Conservation (phyloP, 2,329 filamentous ascomycete species). For the Sporothrix euskadiensis region DNA sequence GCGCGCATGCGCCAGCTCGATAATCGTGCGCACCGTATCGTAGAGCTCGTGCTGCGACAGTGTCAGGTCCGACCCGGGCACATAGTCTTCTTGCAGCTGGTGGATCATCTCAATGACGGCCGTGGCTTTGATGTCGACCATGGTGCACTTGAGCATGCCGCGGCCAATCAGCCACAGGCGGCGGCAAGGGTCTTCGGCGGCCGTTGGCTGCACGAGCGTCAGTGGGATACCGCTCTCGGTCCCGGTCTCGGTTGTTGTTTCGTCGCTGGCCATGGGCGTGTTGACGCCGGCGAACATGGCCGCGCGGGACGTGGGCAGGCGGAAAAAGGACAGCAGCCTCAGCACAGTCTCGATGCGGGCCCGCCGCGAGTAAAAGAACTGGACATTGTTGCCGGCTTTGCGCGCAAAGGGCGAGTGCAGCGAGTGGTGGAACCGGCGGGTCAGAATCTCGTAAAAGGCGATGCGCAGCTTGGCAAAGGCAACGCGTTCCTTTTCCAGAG, state of each 20-base stretch:
- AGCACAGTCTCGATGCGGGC: slow-evolving; percentile 32
- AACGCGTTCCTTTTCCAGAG: slow-evolving; percentile 9
- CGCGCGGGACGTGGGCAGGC: neutral
- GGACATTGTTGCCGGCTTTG: slow-evolving; percentile 29
- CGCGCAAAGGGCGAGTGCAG: slow-evolving; percentile 34
- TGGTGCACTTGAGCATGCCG: slow-evolving; percentile 33
- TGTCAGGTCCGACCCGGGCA: slow-evolving; percentile 29
- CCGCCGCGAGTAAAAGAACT: slow-evolving; percentile 34
- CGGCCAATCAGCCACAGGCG: slow-evolving; percentile 31
- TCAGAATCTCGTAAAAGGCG: slow-evolving; percentile 32
- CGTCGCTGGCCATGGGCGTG: slow-evolving; percentile 21
- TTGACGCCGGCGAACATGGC: slow-evolving; percentile 1
- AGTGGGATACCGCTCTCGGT: neutral
- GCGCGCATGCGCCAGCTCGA: slow-evolving; percentile 26
- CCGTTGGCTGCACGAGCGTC: neutral
- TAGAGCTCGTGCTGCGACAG: slow-evolving; percentile 32
- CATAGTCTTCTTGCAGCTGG: slow-evolving; percentile 33
- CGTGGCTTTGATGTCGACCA: slow-evolving; percentile 31
- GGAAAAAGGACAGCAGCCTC: slow-evolving; percentile 28
- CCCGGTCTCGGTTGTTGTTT: neutral
- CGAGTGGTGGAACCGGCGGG: slow-evolving; percentile 34
- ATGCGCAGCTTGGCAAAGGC: slow-evolving; percentile 30
- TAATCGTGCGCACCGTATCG: slow-evolving; percentile 23
- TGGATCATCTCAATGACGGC: slow-evolving; percentile 30
- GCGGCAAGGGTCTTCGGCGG: slow-evolving; percentile 22